Base-by-base conservation (phyloP, 176 grass and related monocot species). In the Avena atlantica region DNA sequence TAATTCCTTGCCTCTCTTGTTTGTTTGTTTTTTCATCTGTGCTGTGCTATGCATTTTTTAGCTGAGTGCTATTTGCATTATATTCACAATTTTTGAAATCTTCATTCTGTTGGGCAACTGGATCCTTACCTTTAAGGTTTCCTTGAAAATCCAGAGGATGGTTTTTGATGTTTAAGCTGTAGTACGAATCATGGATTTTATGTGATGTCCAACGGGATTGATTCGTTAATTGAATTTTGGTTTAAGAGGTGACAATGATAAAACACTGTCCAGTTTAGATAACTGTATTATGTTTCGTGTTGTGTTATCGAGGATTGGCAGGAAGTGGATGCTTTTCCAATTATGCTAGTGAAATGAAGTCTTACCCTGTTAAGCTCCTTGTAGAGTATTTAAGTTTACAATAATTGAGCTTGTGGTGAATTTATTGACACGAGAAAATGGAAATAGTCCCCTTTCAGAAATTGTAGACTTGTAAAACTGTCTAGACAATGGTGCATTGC, bases 211-310 rank as follows among this genome's bases (percentile, higher is more conserved):
- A 56, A 82, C 47, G 3, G 8, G 10, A 70, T 82, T 56, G 47
- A 36, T 71, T 17, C 16, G 31, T 40, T 56, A 83, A 70, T 49
- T 81, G 78, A 16, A 60, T 88, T 60, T 88, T 48, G 72, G 52
- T 77, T 55, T 88, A 16, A 78, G 80, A 68, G 37, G 21, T 78
- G 24, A 51, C 34, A 34, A 31, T 48, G 61, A 40, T 27, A 37
- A 64, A 65, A 59, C 78, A 15, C 12, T 78, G 12, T 27, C 42
- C 1, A 36, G 9, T 83, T 61, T 86, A 49, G 85, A 37, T 12
- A 29, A 72, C 27, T 52, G 14, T 70, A 21, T 62, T 19, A 9
- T 62, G 77, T 85, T 78, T 44, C 16, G 5, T 64, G 25, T 66
- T 53, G 21, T 79, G 17, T 60, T 52, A 21, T 70, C 23, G 25